Percentiles rank a stretch among this genome's conserved stretches.
phyloP scores from a whole-genome alignment of 495 filamentous ascomycete species.

The Aspergillus nidulans region DNA sequence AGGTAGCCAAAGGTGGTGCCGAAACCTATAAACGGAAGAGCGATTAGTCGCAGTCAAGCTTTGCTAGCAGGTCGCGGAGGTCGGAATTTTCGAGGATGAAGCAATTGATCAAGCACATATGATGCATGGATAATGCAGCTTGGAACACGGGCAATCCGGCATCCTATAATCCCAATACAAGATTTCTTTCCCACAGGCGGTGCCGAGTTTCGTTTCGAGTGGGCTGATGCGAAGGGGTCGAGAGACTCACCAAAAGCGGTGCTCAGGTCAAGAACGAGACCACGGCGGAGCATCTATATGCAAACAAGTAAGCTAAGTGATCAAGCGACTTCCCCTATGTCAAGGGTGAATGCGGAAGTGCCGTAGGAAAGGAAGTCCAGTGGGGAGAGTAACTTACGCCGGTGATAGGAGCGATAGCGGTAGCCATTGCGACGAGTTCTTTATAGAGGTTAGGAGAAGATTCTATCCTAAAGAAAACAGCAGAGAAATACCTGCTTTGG shows the following conservation, averaged over 20 bases:
- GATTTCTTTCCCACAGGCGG: neutral
- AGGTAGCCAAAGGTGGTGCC: constrained; percentile 67
- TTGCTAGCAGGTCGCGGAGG: neutral
- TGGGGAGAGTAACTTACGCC: constrained; percentile 39
- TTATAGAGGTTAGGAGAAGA: constrained; percentile 18
- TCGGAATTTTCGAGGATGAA: neutral
- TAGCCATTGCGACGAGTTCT: constrained; percentile 37
- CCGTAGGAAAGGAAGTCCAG: neutral
- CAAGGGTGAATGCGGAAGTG: neutral
- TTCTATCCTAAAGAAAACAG: constrained; percentile 7
- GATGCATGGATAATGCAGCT: neutral
- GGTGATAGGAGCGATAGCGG: constrained; percentile 44
- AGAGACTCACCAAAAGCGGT: constrained; percentile 64
- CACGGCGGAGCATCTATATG: constrained; percentile 64
- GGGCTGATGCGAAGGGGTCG: neutral
- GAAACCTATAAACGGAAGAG: constrained; percentile 45
- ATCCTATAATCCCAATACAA: neutral
- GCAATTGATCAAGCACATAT: neutral
- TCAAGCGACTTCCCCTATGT: neutral
- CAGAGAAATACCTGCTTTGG: constrained; percentile 14
- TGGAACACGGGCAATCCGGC: neutral
- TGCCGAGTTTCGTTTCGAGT: neutral
- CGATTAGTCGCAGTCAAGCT: neutral
- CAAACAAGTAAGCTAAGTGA: constrained; percentile 2
- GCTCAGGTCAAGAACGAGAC: constrained; percentile 73